Evolutionary conservation across 2,329 filamentous ascomycete genomes (phyloP).

Genomic region (Xylariaceae sp.): DNA sequence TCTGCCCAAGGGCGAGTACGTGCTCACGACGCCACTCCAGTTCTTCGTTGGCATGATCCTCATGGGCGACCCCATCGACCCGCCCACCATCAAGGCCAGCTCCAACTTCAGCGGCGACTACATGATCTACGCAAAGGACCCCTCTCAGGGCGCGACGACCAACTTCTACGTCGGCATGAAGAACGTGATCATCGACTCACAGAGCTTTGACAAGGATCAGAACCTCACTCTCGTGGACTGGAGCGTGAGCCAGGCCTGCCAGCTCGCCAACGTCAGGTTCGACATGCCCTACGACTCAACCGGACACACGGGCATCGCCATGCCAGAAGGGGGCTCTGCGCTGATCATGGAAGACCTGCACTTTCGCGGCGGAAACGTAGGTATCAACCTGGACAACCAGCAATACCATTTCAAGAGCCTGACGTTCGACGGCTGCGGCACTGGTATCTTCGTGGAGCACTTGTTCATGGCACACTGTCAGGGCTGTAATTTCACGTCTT

Average conservation of each 20-base stretch:
- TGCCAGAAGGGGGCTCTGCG: conserved; percentile 14
- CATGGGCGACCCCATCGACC: conserved; percentile 32
- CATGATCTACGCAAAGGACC: conserved; percentile 26
- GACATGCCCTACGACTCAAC: conserved; percentile 29
- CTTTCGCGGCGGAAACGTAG: conserved; percentile 15
- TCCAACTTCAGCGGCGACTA: conserved; percentile 14
- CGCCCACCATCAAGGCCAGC: conserved; percentile 21
- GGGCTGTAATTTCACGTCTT: conserved; percentile 9
- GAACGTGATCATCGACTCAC: conserved; percentile 35
- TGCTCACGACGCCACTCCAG: conserved; percentile 17
- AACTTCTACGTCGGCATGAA: conserved; percentile 33
- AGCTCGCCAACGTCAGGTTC: conserved; percentile 33
- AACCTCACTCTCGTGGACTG: conserved; percentile 32
- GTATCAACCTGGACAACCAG: conserved; percentile 13
- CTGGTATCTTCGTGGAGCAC: conserved; percentile 34
- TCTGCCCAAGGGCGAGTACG: conserved; percentile 22
- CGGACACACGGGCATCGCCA: conserved; percentile 30
- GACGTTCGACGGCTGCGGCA: conserved; percentile 16
- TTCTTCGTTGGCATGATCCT: conserved; percentile 29
- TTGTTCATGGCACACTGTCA: conserved; percentile 13
- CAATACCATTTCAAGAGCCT: conserved; percentile 20
- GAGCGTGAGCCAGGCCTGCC: conserved; percentile 33
- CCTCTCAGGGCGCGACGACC: conserved; percentile 21
- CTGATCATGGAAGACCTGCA: conserved; percentile 16
- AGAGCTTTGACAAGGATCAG: conserved; percentile 19